Percentiles rank a stretch among this genome's conserved stretches.
phyloP scores from a whole-genome alignment of 306 rosid genomes.

The Abrus pulchellus region DNA sequence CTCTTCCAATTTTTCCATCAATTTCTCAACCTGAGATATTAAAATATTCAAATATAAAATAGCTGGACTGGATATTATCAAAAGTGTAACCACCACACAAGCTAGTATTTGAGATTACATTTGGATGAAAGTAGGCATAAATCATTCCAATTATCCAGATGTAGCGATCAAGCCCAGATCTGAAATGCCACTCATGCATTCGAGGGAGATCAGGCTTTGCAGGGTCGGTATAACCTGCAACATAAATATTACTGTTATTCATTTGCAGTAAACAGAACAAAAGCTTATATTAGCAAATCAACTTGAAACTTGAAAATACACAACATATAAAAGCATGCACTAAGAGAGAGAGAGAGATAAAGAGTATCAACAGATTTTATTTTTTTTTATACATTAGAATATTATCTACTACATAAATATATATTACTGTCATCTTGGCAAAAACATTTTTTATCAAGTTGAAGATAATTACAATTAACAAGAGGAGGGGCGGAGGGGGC shows the following conservation, averaged over 20 bases:
- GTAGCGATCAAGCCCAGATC: conserved; percentile 99
- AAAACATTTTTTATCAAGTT: conserved; percentile 8
- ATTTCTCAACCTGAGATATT: conserved; percentile 86
- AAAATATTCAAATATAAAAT: conserved; percentile 42
- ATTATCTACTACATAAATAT: conserved; percentile 7
- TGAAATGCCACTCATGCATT: conserved; percentile 98
- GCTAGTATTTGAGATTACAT: conserved; percentile 63
- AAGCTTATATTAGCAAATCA: conserved; percentile 41
- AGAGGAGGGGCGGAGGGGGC: neutral
- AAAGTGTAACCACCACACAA: conserved; percentile 35
- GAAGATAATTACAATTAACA: conserved; percentile 7
- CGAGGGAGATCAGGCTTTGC: conserved; percentile 90
- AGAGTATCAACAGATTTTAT: neutral
- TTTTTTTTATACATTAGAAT: neutral
- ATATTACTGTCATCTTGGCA: neutral
- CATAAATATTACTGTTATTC: conserved; percentile 36
- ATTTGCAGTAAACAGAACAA: conserved; percentile 31
- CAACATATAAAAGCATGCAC: conserved; percentile 27
- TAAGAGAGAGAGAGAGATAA: neutral
- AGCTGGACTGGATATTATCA: conserved; percentile 7
- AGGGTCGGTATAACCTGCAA: conserved; percentile 95
- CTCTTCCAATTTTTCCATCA: conserved; percentile 98
- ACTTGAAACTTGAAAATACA: conserved; percentile 42
- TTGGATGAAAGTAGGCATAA: conserved; percentile 95
- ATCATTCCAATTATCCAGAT: conserved; percentile 98